Evolutionary conservation across 805 yeast species (phyloP), one percentile per base, ranked within the genome.

Genomic region (Metschnikowia arizonensis): DNA sequence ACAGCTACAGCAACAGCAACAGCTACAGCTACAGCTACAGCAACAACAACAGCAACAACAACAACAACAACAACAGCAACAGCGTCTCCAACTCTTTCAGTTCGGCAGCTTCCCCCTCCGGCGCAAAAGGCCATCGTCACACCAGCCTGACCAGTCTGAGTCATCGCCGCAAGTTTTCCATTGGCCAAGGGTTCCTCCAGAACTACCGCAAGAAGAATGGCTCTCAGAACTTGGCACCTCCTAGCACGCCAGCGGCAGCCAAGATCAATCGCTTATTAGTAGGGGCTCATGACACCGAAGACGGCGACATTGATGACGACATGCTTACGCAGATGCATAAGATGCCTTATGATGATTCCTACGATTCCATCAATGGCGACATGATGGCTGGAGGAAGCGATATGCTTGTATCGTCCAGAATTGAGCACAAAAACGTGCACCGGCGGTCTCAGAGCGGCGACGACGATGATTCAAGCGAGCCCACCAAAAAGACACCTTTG

Each of bases 91-190:
- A 39, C 65, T 66, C 31, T n/a, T n/a, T n/a, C 47, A 59, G 67
- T 12, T 38, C 49, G 1, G 26, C 42, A 12, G 37, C 44, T 1
- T 49, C 55, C 15, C 54, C 54, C 8, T 38, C 44, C 11, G 38
- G 31, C 5, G 45, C 23, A 15, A 63, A 59, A 46, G 60, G 67
- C 0, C 73, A 68, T 40, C 69, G 72, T 42, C 65, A 72, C 11
- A 62, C 70, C 6, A 68, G 63, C 46, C 67, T 73, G 3, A 61
- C 64, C 44, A 64, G 59, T 9, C 57, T 60, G 21, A 64, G 66
- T 2, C 86, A 81, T 55, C 72, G 83, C 56, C 66, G 86, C 42
- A 81, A 79, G 59, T 82, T 82, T 55, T 80, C 85, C 1, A 69
- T 82, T 50, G 86, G 86, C 10, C 78, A 76, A 48, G 68, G 78